phyloP scores from a whole-genome alignment of 345 rosid genomes.

The Ceriops decandra region DNA sequence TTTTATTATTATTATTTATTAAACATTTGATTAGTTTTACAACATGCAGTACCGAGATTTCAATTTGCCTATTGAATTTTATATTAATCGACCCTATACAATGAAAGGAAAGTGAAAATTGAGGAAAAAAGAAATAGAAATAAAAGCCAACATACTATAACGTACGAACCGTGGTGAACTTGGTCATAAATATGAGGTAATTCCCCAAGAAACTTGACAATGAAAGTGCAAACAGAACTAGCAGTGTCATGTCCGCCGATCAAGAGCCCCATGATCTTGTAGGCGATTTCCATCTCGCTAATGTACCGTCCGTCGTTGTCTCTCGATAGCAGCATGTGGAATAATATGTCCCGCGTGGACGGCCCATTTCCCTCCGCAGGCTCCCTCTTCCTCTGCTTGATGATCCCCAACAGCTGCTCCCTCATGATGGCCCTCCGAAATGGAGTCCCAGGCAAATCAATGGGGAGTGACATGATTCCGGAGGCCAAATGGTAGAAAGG shows the following conservation, averaged over 20 bases:
- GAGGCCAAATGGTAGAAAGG: slow-evolving; percentile 22
- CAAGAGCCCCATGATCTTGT: slow-evolving; percentile 36
- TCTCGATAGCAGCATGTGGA: slow-evolving; percentile 25
- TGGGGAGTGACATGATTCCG: slow-evolving; percentile 28
- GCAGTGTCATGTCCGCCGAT: slow-evolving; percentile 45
- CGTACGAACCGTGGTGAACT: slow-evolving; percentile 27
- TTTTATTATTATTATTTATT: too few relatives aligned
- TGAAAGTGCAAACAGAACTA: slow-evolving; percentile 36
- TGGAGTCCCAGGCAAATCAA: slow-evolving; percentile 35
- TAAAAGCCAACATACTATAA: neutral
- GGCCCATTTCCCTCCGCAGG: slow-evolving; percentile 20
- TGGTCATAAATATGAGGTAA: slow-evolving; percentile 29
- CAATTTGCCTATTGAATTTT: too few relatives aligned
- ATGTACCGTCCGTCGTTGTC: slow-evolving; percentile 35
- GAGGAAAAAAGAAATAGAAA: neutral
- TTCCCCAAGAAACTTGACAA: slow-evolving; percentile 35
- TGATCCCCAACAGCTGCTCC: slow-evolving; percentile 30
- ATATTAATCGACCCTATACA: neutral
- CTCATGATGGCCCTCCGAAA: slow-evolving; percentile 26
- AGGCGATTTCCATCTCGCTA: slow-evolving; percentile 33
- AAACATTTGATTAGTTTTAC: too few relatives aligned
- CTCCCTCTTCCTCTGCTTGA: slow-evolving; percentile 30
- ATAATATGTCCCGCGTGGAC: slow-evolving; percentile 27
- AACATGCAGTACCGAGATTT: too few relatives aligned
- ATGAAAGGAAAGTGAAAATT: neutral